phyloP scores from a whole-genome alignment of 2,329 filamentous ascomycete species.

The Fusarium verticillioides region DNA sequence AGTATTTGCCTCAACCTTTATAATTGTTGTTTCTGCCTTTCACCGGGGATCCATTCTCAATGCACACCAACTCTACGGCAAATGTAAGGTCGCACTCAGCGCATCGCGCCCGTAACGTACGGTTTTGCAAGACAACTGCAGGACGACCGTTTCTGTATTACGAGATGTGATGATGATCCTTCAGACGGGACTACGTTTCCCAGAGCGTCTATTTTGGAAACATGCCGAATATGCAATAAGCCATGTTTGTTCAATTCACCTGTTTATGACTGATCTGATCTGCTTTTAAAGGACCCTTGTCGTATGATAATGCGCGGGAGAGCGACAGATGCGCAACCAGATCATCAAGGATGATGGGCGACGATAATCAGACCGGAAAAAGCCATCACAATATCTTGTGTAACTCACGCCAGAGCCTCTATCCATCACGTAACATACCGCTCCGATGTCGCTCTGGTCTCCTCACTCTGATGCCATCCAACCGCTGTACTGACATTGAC shows the following conservation, averaged over 20 bases:
- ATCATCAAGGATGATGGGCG: background rate
- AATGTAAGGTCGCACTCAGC: constrained; percentile 7
- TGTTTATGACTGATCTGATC: background rate
- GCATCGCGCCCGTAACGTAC: constrained; percentile 2
- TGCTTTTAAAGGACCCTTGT: constrained; percentile 1
- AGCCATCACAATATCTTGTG: constrained; percentile 12
- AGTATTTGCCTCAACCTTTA: background rate
- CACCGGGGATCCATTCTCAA: background rate
- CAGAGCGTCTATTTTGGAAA: constrained; percentile 11
- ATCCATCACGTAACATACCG: constrained; percentile 4
- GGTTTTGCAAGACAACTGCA: constrained; percentile 1
- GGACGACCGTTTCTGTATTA: constrained; percentile 8
- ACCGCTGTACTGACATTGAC: constrained; percentile 16
- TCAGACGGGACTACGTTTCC: background rate
- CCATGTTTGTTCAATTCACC: background rate
- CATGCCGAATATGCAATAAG: constrained; percentile 14
- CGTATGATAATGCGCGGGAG: constrained; percentile 30
- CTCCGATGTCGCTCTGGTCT: constrained; percentile 11
- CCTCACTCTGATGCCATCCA: background rate
- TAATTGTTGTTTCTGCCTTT: background rate
- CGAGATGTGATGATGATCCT: constrained; percentile 9
- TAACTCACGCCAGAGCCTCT: constrained; percentile 21
- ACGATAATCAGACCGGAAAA: background rate
- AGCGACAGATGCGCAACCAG: constrained; percentile 7
- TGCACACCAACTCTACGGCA: constrained; percentile 7